Evolutionary conservation across 768 basidiomycete genomes (phyloP).

Genomic region (Termitomyces sp.): DNA sequence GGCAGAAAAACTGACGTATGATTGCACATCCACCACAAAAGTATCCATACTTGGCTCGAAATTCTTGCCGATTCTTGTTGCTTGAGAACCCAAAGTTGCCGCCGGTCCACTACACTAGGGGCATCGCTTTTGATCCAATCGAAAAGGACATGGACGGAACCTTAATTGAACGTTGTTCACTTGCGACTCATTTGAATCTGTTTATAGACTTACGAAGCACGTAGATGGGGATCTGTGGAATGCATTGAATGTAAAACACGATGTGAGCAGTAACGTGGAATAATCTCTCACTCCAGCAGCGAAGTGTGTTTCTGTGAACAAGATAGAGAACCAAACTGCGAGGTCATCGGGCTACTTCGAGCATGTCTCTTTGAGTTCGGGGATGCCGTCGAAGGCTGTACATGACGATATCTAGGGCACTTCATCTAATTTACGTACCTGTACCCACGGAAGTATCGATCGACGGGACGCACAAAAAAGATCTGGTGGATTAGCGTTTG

Average conservation of each 20-base stretch:
- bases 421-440: background rate
- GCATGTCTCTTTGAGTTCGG: conserved; percentile 11
- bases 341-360: conserved; percentile 13
- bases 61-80: background rate
- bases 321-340: background rate
- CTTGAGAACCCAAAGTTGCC: conserved; percentile 1
- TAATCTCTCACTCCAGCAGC: background rate
- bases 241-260: background rate
- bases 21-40: background rate
- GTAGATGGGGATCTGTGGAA: background rate
- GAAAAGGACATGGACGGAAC: background rate
- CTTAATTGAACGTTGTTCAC: background rate
- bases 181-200: background rate
- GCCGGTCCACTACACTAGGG: background rate
- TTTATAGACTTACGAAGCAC: background rate
- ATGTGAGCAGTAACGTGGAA: background rate
- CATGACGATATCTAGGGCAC: background rate
- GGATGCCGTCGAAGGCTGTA: background rate
- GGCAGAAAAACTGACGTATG: background rate
- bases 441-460: background rate
- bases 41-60: background rate
- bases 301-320: background rate
- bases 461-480: background rate
- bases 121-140: background rate
- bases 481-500: background rate